Conservation (phyloP, 306 rosid genomes). For the Ceratonia siliqua region DNA sequence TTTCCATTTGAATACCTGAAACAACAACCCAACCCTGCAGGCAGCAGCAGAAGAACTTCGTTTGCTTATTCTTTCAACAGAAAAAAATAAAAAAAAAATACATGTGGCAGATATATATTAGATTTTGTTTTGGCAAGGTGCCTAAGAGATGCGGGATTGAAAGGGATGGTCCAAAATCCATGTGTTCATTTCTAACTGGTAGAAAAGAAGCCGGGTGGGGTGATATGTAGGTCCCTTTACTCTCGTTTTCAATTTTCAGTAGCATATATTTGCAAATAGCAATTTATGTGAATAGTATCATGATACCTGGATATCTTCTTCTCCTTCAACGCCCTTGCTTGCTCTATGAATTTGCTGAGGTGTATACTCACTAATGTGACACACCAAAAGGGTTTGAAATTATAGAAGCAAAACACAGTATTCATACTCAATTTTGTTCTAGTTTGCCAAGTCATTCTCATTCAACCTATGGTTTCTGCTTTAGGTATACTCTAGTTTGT, state of each 20-base stretch:
- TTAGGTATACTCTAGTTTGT: conserved; percentile 49
- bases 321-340: too few relatives aligned
- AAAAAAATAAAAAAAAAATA: too few relatives aligned
- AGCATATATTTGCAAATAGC: too few relatives aligned
- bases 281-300: too few relatives aligned
- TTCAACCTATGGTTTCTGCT: conserved; percentile 93
- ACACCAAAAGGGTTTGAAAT: not conserved
- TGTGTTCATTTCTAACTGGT: conserved; percentile 45
- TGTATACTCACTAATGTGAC: too few relatives aligned
- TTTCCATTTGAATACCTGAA: too few relatives aligned
- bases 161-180: conserved; percentile 5
- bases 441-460: conserved; percentile 73
- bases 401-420: conserved; percentile 25
- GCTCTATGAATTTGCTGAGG: too few relatives aligned
- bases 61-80: too few relatives aligned
- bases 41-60: too few relatives aligned
- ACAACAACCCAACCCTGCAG: too few relatives aligned
- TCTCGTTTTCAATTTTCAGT: not conserved
- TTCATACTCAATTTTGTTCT: conserved; percentile 77
- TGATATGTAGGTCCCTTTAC: conserved; percentile 25
- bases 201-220: conserved; percentile 56
- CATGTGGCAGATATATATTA: conserved; percentile 26
- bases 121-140: not conserved
- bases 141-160: not conserved
- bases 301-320: too few relatives aligned